These are phyloP conservation scores for Trametes maxima DNA, from an alignment of 768 basidiomycete genomes.

Conservation along the genomic window DNA sequence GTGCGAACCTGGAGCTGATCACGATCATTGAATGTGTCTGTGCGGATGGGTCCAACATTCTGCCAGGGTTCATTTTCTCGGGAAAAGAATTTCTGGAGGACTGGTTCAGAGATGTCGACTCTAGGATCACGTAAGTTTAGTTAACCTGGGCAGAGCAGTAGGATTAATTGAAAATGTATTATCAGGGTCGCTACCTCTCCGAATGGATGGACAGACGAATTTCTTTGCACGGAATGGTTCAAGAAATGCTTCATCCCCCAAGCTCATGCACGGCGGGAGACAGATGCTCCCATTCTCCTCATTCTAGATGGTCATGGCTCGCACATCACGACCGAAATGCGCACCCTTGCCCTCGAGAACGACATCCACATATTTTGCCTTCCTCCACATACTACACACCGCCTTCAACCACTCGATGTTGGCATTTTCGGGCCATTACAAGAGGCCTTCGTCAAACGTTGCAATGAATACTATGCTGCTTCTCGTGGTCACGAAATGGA, in stretches of 20 bases:
- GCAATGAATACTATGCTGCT: not conserved
- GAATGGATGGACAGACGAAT: slow-evolving; percentile 48
- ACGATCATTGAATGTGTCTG: slow-evolving; percentile 49
- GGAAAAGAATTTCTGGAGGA: slow-evolving; percentile 29
- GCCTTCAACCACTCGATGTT: slow-evolving; percentile 47
- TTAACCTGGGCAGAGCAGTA: not conserved
- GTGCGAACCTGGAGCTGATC: slow-evolving; percentile 45
- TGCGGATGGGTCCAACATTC: slow-evolving; percentile 40
- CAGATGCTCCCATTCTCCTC: slow-evolving; percentile 40
- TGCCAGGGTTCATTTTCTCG: slow-evolving; percentile 43
- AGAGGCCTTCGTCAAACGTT: slow-evolving; percentile 29
- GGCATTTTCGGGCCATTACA: slow-evolving; percentile 40
- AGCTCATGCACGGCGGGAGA: slow-evolving; percentile 30
- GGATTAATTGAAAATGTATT: not conserved
- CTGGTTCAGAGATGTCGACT: slow-evolving; percentile 32
- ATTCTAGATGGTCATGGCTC: slow-evolving; percentile 49
- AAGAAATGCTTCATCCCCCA: slow-evolving; percentile 41
- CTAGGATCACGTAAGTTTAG: slow-evolving; percentile 26
- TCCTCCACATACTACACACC: slow-evolving; percentile 46
- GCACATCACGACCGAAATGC: slow-evolving; percentile 35
- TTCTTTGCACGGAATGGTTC: slow-evolving; percentile 43
- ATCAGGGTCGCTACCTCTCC: slow-evolving; percentile 37
- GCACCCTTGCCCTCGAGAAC: slow-evolving; percentile 32
- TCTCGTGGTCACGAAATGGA: not conserved
- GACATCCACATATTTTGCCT: slow-evolving; percentile 38